Evolutionary conservation across 768 basidiomycete genomes (phyloP).

Genomic region (Hygrophoropsis aurantiaca): DNA sequence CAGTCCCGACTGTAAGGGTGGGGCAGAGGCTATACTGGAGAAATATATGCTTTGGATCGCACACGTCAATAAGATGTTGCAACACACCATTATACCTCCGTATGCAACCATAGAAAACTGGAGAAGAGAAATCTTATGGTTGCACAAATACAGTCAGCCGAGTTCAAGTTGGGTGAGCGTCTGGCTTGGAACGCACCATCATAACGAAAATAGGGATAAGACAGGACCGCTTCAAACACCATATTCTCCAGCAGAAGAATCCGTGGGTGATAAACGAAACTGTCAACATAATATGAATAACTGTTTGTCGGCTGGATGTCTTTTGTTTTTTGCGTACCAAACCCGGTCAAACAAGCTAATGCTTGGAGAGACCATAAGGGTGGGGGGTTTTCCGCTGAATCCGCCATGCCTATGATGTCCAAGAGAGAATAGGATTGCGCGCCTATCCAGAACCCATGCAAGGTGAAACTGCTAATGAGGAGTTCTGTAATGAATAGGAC

Average conservation of each 20-base stretch:
- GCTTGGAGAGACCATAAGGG: no score
- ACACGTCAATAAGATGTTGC: no score
- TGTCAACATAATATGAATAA: no score
- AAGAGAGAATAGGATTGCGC: background rate
- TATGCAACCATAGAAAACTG: conserved; percentile 16
- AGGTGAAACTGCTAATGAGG: conserved; percentile 9
- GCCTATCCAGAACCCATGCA: conserved; percentile 12
- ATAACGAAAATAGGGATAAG: conserved; percentile 9
- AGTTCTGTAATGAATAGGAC: conserved; percentile 14
- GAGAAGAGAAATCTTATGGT: conserved; percentile 17
- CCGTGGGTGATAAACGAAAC: conserved; percentile 17
- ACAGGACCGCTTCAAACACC: conserved; percentile 1
- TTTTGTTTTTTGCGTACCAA: background rate
- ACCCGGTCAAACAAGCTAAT: no score
- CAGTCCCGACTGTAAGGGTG: no score
- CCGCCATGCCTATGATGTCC: no score
- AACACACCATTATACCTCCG: conserved; percentile 2
- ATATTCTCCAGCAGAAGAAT: conserved; percentile 24
- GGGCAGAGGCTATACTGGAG: no score
- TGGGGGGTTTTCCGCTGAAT: no score
- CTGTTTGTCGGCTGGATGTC: no score
- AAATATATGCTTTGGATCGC: no score
- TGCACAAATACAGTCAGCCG: no score
- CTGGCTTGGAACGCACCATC: conserved; percentile 17
- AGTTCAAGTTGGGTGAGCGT: no score